These are phyloP conservation scores for Tolypocladium guangdongense DNA, from an alignment of 2,329 filamentous ascomycete species.

Conservation along the genomic window DNA sequence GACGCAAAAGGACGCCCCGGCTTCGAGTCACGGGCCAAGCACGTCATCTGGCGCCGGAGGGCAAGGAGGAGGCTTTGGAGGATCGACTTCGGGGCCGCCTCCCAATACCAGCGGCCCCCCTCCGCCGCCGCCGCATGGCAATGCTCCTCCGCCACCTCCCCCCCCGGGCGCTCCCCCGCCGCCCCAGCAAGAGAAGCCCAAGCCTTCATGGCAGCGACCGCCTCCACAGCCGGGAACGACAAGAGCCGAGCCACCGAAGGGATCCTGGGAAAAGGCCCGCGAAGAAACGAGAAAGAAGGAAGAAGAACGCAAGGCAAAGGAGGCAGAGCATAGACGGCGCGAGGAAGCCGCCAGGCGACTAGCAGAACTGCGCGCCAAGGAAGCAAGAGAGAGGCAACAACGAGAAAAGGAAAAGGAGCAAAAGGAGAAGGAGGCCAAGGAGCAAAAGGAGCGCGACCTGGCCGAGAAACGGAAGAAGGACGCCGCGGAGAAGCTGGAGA, in stretches of 20 bases:
- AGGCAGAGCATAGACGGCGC: slow-evolving; percentile 49
- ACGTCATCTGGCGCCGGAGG: slow-evolving; percentile 8
- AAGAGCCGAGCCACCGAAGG: slow-evolving; percentile 24
- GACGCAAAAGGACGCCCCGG: slow-evolving; percentile 22
- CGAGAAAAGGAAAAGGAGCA: slow-evolving; percentile 26
- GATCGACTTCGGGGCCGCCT: slow-evolving; percentile 17
- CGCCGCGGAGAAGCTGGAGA: neutral
- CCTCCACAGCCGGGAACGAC: slow-evolving; percentile 10
- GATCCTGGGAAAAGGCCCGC: slow-evolving; percentile 57
- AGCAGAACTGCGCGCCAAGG: slow-evolving; percentile 45
- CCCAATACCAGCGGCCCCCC: slow-evolving; percentile 22
- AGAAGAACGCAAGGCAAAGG: slow-evolving; percentile 50
- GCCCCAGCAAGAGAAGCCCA: slow-evolving; percentile 9
- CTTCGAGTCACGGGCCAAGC: slow-evolving; percentile 9
- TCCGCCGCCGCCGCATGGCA: slow-evolving; percentile 16
- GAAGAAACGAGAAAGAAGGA: slow-evolving; percentile 55
- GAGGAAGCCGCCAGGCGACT: slow-evolving; percentile 43
- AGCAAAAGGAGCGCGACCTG: slow-evolving; percentile 23
- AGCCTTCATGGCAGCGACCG: slow-evolving; percentile 8
- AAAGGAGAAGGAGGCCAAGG: slow-evolving; percentile 24
- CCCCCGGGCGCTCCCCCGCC: slow-evolving; percentile 3
- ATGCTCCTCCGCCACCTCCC: slow-evolving; percentile 3
- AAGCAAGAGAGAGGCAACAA: slow-evolving; percentile 35
- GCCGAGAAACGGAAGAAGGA: slow-evolving; percentile 17
- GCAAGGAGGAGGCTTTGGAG: slow-evolving; percentile 17